These are phyloP conservation scores for Trichoderma semiorbis DNA, from an alignment of 2,329 filamentous ascomycete species.

Conservation along the genomic window DNA sequence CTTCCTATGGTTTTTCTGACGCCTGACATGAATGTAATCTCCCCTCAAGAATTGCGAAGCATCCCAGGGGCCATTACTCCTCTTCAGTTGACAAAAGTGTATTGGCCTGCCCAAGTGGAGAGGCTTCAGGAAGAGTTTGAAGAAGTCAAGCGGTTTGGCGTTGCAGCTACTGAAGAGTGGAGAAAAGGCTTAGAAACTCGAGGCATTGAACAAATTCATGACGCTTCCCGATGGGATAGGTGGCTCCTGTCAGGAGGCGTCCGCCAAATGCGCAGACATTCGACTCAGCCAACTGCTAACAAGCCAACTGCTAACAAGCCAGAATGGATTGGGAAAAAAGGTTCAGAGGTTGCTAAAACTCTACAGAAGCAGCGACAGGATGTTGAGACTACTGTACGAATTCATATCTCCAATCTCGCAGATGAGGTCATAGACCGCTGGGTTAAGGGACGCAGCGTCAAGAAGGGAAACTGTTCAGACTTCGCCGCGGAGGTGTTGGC, in stretches of 20 bases:
- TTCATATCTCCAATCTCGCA: conserved; percentile 62
- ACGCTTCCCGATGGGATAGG: conserved; percentile 70
- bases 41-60: conserved; percentile 52
- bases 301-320: conserved; percentile 44
- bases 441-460: conserved; percentile 61
- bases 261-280: conserved; percentile 33
- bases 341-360: neutral
- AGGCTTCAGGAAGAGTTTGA: conserved; percentile 60
- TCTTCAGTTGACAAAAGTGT: conserved; percentile 61
- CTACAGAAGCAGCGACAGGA: conserved; percentile 60
- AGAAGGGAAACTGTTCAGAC: conserved; percentile 58
- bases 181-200: conserved; percentile 66
- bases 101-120: conserved; percentile 60
- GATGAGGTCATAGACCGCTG: conserved; percentile 68
- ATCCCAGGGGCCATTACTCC: conserved; percentile 41
- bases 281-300: neutral
- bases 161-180: conserved; percentile 71
- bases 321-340: conserved; percentile 51
- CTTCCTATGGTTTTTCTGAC: conserved; percentile 67
- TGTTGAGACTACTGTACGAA: conserved; percentile 62
- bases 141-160: conserved; percentile 62
- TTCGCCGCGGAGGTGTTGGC: conserved; percentile 71
- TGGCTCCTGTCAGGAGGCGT: conserved; percentile 56
- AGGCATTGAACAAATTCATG: conserved; percentile 57
- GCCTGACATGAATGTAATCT: conserved; percentile 56